Base-by-base conservation (phyloP, 2,329 filamentous ascomycete species). In the Aureobasidium sp. region DNA sequence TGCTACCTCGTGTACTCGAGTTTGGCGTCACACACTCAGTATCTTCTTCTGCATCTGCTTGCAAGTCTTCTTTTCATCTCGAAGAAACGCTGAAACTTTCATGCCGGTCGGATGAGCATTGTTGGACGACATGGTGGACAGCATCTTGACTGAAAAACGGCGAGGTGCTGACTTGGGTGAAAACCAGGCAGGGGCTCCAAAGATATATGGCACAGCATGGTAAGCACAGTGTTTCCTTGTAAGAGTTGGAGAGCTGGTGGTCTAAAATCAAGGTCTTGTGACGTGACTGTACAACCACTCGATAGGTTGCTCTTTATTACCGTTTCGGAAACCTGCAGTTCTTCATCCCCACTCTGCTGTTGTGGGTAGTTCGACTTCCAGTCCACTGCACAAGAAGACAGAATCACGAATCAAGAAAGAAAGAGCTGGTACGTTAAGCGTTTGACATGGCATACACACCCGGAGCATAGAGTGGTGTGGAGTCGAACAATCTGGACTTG, bases 11-110 rank as follows among this genome's bases (percentile, higher is more conserved):
- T 29, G 4, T n/a, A 25, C 27, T 9, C 25, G 27, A 13, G n/a
- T 10, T 25, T 13, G 25, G n/a, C 25, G 11, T n/a, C 5, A 2
- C 46, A 23, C 27, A 51, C 57, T 50, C 27, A 60, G 57, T 7
- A 60, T 60, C 37, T 51, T 43, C 57, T 60, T 60, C 27, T 60
- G 42, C 33, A 58, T 49, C 23, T 19, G 31, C 10, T 58, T 58
- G 25, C 55, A 58, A 19, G 31, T 33, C 27, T 40, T 47, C 25
- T 58, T 58, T 23, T 58, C 55, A 9, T 58, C 33, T 15, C 55
- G 31, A 23, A 58, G 42, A 23, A 58, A 49, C 0, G 33, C 17
- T 1, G 55, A 58, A 1, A 58, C 55, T 40, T 49, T 58, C 25
- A 58, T 49, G 40, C 53, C 53, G 6, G 53, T 13, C 13, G 53